A percentile compares a stretch with the other conserved stretches of the same genome.
phyloP scores from a whole-genome alignment of 345 rosid genomes.

The Murraya paniculata region DNA sequence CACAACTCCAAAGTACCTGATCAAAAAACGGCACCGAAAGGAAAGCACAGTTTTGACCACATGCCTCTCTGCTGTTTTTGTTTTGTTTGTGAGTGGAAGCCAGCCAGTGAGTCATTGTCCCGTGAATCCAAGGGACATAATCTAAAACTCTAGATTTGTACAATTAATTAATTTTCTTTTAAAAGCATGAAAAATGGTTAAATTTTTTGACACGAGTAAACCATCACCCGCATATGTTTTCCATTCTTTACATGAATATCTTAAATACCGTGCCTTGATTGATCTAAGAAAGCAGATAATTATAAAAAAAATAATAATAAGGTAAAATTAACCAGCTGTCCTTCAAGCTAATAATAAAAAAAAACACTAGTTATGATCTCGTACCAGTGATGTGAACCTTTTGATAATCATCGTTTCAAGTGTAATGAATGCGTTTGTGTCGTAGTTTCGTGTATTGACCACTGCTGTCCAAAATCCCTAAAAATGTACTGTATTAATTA shows the following conservation, averaged over 20 bases:
- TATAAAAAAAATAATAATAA: not conserved
- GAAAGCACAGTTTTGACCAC: constrained; percentile 15
- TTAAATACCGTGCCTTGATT: not conserved
- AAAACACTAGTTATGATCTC: too few species aligned
- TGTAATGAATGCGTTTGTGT: not conserved
- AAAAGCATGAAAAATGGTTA: not conserved
- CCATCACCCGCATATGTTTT: not conserved
- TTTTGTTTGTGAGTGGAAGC: not conserved
- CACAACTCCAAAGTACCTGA: not conserved
- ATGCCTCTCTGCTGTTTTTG: not conserved
- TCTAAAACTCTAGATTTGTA: not conserved
- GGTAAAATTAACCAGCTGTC: not conserved
- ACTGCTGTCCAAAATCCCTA: not conserved
- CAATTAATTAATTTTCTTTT: not conserved
- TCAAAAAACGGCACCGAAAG: constrained; percentile 22
- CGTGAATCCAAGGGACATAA: not conserved
- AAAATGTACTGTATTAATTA: too few species aligned
- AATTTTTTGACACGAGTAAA: not conserved
- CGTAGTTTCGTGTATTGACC: not conserved
- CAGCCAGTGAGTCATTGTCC: not conserved
- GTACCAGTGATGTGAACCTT: not conserved
- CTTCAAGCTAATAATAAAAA: not conserved
- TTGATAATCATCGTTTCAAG: not conserved
- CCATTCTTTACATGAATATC: not conserved
- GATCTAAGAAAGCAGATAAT: not conserved